A percentile compares a stretch with the other conserved stretches of the same genome.
Conservation (phyloP, 805 yeast genomes). For the Kuraishia ogatae region DNA sequence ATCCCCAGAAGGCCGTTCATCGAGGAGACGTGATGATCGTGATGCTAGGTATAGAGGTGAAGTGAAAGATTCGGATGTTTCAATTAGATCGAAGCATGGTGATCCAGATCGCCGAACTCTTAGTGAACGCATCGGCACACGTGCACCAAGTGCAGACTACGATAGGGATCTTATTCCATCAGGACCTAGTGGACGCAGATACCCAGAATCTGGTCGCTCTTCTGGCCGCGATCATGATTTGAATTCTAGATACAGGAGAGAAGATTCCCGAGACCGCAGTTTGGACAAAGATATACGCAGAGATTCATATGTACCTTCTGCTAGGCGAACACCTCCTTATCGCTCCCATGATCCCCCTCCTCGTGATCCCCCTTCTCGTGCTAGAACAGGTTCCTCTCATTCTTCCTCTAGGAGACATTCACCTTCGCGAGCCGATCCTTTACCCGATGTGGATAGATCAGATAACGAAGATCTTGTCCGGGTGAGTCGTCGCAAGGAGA, state of each 20-base stretch:
- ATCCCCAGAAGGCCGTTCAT: neutral
- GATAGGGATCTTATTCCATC: slow-evolving; percentile 2
- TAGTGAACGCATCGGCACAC: neutral
- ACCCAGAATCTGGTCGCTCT: neutral
- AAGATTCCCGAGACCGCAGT: neutral
- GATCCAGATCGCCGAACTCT: neutral
- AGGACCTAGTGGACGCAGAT: neutral
- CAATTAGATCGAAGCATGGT: neutral
- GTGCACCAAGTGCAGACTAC: slow-evolving; percentile 4
- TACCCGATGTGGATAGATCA: neutral
- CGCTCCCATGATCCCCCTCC: neutral
- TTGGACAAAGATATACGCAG: neutral
- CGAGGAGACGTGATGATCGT: neutral
- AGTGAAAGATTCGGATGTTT: neutral
- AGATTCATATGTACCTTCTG: neutral
- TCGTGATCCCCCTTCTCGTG: neutral
- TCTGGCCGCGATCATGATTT: neutral
- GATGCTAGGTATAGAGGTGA: neutral
- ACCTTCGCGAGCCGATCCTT: neutral
- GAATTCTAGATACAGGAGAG: neutral
- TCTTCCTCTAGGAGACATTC: neutral
- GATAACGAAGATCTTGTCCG: neutral
- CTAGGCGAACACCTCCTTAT: neutral
- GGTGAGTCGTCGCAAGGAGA: neutral
- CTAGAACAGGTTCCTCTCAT: neutral